Percentiles rank a stretch among this genome's conserved stretches.
These are phyloP conservation scores for Venturia carpophila DNA, from an alignment of 2,329 filamentous ascomycete genomes.

Conservation along the genomic window DNA sequence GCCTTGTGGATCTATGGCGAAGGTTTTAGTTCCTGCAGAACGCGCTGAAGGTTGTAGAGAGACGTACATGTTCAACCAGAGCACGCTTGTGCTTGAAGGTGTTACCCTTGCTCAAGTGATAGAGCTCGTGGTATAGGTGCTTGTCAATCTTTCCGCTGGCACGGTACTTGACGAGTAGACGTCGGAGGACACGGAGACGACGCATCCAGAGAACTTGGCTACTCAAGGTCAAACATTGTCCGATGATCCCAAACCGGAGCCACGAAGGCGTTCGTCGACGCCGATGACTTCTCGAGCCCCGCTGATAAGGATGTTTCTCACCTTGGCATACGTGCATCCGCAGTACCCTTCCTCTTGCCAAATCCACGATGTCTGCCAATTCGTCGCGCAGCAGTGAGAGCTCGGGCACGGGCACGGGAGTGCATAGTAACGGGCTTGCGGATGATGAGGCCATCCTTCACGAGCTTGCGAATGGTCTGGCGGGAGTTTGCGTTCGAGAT, in stretches of 20 bases:
- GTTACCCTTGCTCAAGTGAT: constrained; percentile 99
- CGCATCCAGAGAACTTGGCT: constrained; percentile 99
- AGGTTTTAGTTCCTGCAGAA: constrained; percentile 26
- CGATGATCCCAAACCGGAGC: background rate
- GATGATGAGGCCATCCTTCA: constrained; percentile 99
- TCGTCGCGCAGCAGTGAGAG: constrained; percentile 87
- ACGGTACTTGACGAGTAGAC: constrained; percentile 99
- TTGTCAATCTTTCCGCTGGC: constrained; percentile 99
- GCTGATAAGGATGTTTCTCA: constrained; percentile 41
- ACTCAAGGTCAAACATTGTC: constrained; percentile 29
- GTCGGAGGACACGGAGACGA: constrained; percentile 97
- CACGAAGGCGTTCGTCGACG: constrained; percentile 2
- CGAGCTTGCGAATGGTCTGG: constrained; percentile 99
- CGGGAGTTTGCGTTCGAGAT: constrained; percentile 99
- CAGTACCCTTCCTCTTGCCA: constrained; percentile 99
- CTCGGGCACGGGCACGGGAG: constrained; percentile 92
- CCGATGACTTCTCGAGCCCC: background rate
- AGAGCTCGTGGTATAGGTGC: constrained; percentile 99
- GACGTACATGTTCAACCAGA: constrained; percentile 98
- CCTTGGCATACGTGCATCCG: constrained; percentile 98
- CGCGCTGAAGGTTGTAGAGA: constrained; percentile 24
- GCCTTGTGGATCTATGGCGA: constrained; percentile 87
- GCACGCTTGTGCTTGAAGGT: constrained; percentile 99
- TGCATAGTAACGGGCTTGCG: constrained; percentile 99
- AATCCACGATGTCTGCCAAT: constrained; percentile 98